Evolutionary conservation across 202 grass and related monocot species (phyloP).

Genomic region (Panicum hallii): DNA sequence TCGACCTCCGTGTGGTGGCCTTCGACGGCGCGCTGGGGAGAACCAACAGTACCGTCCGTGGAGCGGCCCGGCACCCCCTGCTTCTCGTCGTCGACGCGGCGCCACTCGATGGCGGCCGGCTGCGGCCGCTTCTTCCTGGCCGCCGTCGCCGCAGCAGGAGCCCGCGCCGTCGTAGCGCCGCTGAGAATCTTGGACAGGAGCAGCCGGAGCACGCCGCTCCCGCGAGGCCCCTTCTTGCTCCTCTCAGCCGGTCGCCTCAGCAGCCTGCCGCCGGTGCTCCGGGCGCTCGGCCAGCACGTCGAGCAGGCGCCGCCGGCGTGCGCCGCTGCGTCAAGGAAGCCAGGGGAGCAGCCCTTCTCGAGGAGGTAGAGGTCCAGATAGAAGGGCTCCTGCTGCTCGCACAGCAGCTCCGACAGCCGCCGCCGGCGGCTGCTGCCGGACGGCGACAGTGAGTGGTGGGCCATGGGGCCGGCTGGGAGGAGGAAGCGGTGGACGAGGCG

Average conservation of each 20-base stretch:
- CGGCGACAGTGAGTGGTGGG: constrained; percentile 22
- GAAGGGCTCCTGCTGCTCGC: constrained; percentile 78
- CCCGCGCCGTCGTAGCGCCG: not conserved
- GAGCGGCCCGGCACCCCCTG: not conserved
- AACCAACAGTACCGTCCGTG: too few species aligned
- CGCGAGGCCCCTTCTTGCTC: not conserved
- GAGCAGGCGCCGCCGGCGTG: constrained; percentile 27
- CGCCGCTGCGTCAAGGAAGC: constrained; percentile 5
- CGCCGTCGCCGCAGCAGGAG: not conserved
- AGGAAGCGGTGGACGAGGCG: not conserved
- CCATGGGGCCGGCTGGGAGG: constrained; percentile 9
- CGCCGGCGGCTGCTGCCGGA: not conserved
- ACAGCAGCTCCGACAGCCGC: constrained; percentile 61
- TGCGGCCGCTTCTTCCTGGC: not conserved
- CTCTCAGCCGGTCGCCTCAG: not conserved
- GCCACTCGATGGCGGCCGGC: not conserved
- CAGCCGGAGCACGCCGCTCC: constrained; percentile 14
- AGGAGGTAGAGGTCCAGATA: constrained; percentile 67
- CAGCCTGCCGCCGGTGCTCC: not conserved
- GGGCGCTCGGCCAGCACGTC: constrained; percentile 61
- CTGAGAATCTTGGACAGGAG: constrained; percentile 55
- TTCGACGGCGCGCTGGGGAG: not conserved
- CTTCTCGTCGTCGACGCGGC: not conserved
- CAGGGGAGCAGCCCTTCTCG: constrained; percentile 62
- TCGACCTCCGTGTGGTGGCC: not conserved